phyloP scores from a whole-genome alignment of 768 basidiomycete species.

The Trametes coccinea region DNA sequence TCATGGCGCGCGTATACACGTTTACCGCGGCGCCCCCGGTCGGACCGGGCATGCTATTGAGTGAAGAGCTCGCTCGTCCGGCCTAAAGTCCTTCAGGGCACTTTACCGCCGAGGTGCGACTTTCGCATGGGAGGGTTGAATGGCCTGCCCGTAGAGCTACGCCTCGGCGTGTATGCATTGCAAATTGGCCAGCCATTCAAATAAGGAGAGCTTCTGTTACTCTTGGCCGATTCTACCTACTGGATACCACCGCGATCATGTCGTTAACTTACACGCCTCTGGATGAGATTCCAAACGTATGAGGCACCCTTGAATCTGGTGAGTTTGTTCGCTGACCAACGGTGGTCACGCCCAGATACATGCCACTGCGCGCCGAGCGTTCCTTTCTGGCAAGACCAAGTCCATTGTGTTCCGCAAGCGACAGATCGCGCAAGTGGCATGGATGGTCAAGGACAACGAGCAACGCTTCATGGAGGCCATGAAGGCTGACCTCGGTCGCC shows the following conservation, averaged over 20 bases:
- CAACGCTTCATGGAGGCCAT: constrained; percentile 60
- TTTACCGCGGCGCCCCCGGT: neutral
- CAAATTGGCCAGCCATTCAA: neutral
- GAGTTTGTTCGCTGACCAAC: no score
- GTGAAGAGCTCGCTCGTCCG: neutral
- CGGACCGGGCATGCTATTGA: neutral
- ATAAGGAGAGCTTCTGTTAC: neutral
- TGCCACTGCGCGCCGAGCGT: constrained; percentile 52
- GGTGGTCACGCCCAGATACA: constrained; percentile 48
- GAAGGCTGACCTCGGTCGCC: constrained; percentile 62
- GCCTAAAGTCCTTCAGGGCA: neutral
- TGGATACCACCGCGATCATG: neutral
- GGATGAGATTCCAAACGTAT: constrained; percentile 30
- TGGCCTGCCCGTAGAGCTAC: neutral
- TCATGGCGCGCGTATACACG: neutral
- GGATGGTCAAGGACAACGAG: constrained; percentile 72
- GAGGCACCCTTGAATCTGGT: neutral
- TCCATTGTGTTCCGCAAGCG: constrained; percentile 66
- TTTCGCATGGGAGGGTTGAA: neutral
- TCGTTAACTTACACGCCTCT: constrained; percentile 4
- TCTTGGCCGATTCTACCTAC: neutral
- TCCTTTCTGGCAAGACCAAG: constrained; percentile 64
- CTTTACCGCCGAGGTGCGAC: neutral
- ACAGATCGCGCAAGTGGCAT: constrained; percentile 71
- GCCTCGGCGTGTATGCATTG: neutral